These are phyloP conservation scores for Colletotrichum liaoningense DNA, from an alignment of 2,329 filamentous ascomycete genomes.

Conservation along the genomic window DNA sequence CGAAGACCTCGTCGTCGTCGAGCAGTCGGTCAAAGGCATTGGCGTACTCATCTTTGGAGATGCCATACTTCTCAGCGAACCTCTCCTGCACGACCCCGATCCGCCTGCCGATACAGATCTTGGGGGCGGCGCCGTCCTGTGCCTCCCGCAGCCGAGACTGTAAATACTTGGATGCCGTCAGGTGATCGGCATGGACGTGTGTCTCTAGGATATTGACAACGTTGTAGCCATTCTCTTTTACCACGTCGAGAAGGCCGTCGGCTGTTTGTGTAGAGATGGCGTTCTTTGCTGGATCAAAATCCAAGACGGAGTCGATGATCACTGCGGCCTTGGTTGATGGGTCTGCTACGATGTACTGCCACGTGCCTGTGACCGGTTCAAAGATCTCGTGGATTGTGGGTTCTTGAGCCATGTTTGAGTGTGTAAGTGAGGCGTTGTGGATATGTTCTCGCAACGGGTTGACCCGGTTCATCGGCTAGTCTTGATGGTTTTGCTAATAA, in stretches of 20 bases:
- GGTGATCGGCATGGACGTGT: constrained; percentile 66
- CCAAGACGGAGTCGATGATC: constrained; percentile 69
- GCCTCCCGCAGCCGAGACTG: constrained; percentile 51
- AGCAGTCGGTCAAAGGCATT: constrained; percentile 56
- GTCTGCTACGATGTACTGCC: constrained; percentile 67
- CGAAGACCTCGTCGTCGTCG: constrained; percentile 55
- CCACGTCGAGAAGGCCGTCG: constrained; percentile 56
- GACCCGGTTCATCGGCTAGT: neutral
- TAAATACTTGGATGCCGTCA: constrained; percentile 66
- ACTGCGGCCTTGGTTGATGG: constrained; percentile 54
- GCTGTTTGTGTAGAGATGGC: constrained; percentile 59
- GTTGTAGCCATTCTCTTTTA: constrained; percentile 55
- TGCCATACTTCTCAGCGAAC: constrained; percentile 53
- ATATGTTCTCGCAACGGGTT: neutral
- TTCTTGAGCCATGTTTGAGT: constrained; percentile 34
- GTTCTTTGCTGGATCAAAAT: constrained; percentile 55
- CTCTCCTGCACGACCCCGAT: constrained; percentile 55
- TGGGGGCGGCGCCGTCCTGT: constrained; percentile 4
- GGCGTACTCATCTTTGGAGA: constrained; percentile 48
- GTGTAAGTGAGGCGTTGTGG: neutral
- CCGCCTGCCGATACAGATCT: constrained; percentile 56
- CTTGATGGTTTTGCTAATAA: neutral
- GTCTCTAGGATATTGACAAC: constrained; percentile 66
- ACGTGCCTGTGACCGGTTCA: constrained; percentile 55
- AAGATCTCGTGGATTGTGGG: constrained; percentile 50